Evolutionary conservation across 2,329 filamentous ascomycete genomes (phyloP).

Genomic region (Alternaria consortialis): DNA sequence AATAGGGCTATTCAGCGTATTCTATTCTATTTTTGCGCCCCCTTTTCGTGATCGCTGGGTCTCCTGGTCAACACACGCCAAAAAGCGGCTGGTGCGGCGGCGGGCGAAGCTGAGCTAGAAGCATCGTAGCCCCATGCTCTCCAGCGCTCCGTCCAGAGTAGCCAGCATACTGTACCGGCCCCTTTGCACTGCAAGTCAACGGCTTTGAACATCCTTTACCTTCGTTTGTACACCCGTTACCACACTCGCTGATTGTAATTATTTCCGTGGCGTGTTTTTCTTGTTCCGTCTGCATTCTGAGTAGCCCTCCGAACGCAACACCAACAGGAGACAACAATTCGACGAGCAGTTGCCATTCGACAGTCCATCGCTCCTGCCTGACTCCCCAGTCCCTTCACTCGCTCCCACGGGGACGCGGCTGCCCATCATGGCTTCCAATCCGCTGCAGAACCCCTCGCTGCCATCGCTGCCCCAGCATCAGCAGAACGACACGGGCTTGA

Average conservation of each 20-base stretch:
- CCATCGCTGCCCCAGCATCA: constrained; percentile 86
- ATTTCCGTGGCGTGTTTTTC: constrained; percentile 23
- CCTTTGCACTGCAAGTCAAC: constrained; percentile 33
- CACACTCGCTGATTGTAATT: constrained; percentile 46
- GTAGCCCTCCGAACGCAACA: constrained; percentile 14
- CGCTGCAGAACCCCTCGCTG: constrained; percentile 76
- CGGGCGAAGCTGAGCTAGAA: constrained; percentile 18
- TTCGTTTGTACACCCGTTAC: constrained; percentile 40
- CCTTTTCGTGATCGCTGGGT: constrained; percentile 27
- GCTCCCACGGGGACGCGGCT: constrained; percentile 52
- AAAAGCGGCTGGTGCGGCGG: constrained; percentile 15
- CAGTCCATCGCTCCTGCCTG: constrained; percentile 26
- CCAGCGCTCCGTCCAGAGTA: constrained; percentile 9
- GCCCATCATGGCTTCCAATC: constrained; percentile 67
- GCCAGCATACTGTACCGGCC: constrained; percentile 29
- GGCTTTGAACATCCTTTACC: constrained; percentile 30
- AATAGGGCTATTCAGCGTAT: constrained; percentile 27
- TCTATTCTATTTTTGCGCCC: constrained; percentile 35
- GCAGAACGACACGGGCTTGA: constrained; percentile 80
- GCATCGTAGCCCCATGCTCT: constrained; percentile 16
- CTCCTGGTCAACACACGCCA: constrained; percentile 33
- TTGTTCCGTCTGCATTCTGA: constrained; percentile 38
- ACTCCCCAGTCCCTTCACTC: constrained; percentile 38
- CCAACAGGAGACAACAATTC: constrained; percentile 16
- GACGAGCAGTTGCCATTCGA: constrained; percentile 16